phyloP scores from a whole-genome alignment of 2,329 filamentous ascomycete genomes.

The Aspergillus quadricinctus region DNA sequence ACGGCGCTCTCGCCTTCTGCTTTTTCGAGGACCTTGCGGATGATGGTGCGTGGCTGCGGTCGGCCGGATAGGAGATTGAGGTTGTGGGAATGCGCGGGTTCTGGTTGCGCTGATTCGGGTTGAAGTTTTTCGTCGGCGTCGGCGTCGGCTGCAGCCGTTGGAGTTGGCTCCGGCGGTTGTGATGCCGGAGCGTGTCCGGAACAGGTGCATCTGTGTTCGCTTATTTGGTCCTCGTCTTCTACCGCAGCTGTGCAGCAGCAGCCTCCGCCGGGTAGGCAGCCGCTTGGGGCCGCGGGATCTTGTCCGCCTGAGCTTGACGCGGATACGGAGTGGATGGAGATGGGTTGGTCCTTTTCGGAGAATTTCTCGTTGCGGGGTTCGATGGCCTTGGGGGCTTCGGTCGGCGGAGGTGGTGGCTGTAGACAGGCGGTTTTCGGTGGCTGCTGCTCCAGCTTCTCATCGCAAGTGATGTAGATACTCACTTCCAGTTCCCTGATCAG shows the following conservation, averaged over 20 bases:
- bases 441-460: conserved; percentile 39
- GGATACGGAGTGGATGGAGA: conserved; percentile 17
- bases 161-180: neutral
- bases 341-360: conserved; percentile 16
- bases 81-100: neutral
- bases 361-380: conserved; percentile 8
- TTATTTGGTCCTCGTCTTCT: conserved; percentile 42
- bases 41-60: conserved; percentile 49
- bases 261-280: conserved; percentile 24
- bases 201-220: conserved; percentile 35
- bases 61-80: conserved; percentile 45
- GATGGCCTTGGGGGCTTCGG: neutral
- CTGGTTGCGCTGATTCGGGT: conserved; percentile 5
- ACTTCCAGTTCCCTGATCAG: conserved; percentile 46
- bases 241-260: conserved; percentile 51
- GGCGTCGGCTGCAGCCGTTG: neutral
- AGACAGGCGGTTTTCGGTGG: neutral
- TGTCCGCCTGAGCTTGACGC: neutral
- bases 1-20: conserved; percentile 60
- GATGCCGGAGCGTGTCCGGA: conserved; percentile 20
- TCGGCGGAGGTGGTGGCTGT: neutral
- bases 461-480: conserved; percentile 53
- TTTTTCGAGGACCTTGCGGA: conserved; percentile 53
- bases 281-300: neutral
- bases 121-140: neutral